phyloP scores from a whole-genome alignment of 371 early-diverging fungal genomes.

The Apophysomyces ossiformis region DNA sequence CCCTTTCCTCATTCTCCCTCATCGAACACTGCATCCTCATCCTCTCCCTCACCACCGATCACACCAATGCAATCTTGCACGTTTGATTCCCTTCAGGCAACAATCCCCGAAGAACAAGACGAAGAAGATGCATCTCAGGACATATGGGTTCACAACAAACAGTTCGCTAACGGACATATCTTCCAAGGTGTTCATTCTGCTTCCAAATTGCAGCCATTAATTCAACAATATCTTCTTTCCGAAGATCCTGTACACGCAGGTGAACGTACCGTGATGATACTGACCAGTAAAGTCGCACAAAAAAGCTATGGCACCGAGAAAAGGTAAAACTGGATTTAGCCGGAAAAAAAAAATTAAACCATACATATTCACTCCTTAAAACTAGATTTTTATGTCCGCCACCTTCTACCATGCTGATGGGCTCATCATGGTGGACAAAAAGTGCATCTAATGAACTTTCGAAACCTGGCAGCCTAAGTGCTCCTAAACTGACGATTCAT shows the following conservation, averaged over 20 bases:
- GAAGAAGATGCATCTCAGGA: constrained; percentile 21
- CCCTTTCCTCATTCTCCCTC: constrained; percentile 37
- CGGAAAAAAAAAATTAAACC: neutral
- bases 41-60: constrained; percentile 48
- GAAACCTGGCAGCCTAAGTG: constrained; percentile 4
- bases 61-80: constrained; percentile 28
- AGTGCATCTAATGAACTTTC: neutral
- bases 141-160: constrained; percentile 15
- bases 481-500: constrained; percentile 38
- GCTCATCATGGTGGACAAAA: constrained; percentile 61
- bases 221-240: constrained; percentile 47
- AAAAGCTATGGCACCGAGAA: constrained; percentile 85
- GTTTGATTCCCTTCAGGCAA: constrained; percentile 24
- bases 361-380: too few species aligned
- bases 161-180: constrained; percentile 31
- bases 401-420: constrained; percentile 69
- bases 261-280: constrained; percentile 68
- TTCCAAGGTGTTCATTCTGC: constrained; percentile 33
- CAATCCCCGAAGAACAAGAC: constrained; percentile 59
- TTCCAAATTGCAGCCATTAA: constrained; percentile 32
- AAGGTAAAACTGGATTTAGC: constrained; percentile 38
- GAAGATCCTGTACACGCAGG: constrained; percentile 50
- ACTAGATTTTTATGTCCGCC: constrained; percentile 70
- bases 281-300: constrained; percentile 79
- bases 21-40: constrained; percentile 27